Evolutionary conservation across 805 yeast genomes (phyloP).

Genomic region (Blastobotrys peoriensis): DNA sequence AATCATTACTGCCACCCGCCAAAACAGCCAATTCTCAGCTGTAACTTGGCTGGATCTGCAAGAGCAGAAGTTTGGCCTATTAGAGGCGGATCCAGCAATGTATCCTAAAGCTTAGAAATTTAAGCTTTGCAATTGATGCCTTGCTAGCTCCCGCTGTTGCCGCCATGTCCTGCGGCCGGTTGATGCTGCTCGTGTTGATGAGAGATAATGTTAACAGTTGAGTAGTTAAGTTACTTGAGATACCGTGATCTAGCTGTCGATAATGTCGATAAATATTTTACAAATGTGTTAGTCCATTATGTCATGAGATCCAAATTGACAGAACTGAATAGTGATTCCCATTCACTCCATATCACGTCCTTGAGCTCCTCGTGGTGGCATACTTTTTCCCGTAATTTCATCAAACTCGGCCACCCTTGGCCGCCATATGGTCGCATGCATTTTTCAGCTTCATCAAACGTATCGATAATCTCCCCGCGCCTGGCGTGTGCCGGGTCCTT

Average conservation of each 20-base stretch:
- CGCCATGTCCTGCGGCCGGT: too few relatives aligned
- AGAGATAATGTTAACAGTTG: too few relatives aligned
- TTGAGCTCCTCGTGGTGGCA: neutral
- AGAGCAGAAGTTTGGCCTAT: conserved; percentile 1
- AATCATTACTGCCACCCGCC: conserved; percentile 28
- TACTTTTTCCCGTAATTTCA: neutral
- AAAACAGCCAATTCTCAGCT: conserved; percentile 14
- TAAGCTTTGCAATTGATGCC: too few relatives aligned
- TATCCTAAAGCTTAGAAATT: too few relatives aligned
- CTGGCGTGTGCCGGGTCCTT: neutral
- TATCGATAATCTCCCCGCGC: neutral
- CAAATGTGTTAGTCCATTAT: too few relatives aligned
- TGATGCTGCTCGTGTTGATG: too few relatives aligned
- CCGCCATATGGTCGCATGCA: neutral
- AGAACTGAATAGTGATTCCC: neutral
- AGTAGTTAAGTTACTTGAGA: too few relatives aligned
- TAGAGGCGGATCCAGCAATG: neutral
- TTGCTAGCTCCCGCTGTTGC: too few relatives aligned
- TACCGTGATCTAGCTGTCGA: too few relatives aligned
- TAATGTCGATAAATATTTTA: too few relatives aligned
- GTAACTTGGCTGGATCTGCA: conserved; percentile 3
- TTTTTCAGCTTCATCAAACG: neutral
- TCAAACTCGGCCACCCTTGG: neutral
- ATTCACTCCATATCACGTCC: neutral
- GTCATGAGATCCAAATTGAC: too few relatives aligned